Evolutionary conservation across 768 basidiomycete species (phyloP), one percentile per base, ranked within the genome.

Genomic region (Inosperma sp.): DNA sequence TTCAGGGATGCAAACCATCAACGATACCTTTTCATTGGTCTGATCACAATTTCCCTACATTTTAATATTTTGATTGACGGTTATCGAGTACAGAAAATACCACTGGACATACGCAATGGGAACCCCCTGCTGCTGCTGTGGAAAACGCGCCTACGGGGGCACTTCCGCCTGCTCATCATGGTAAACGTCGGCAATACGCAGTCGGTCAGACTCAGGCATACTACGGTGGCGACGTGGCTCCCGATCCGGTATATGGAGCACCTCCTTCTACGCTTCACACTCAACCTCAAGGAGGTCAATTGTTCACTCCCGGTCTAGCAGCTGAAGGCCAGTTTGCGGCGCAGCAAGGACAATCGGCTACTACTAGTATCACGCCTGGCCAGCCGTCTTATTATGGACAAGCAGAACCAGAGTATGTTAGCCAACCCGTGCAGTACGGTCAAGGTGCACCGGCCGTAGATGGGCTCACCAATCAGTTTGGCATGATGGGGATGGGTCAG

Each of bases 171-270:
- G 70, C 73, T 13, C 66, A 77, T 23, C 74, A 78, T 56, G 49
- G 72, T 47, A 87, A 90, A 69, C 86, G 91, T 58, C 84, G 94
- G 37, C 93, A 95, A 67, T 97, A 97, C 65, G 94, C 94, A 42
- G 83, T 90, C 3, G 93, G 90, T 9, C 93, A 96, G 68, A 92
- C 92, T 1, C 90, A 93, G 62, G 91, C 80, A 3, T 93, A 93
- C 65, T 91, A 91, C 57, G 80, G 82, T 29, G 63, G 70, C 9
- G 65, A 68, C 10, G 74, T 75, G 22, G 71, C 70, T 3, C 57
- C 68, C 29, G 80, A 81, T 42, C 75, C 80, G 9, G 59, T 64
- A 23, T 79, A 78, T 56, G 63, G 54, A 13, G 59, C 49, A 62
- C 69, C 57, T 63, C 68, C 58, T 22, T 65, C 68, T 23, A 74